Evolutionary conservation across 257 asterid species (phyloP).

Genomic region (Solanum etuberosum): DNA sequence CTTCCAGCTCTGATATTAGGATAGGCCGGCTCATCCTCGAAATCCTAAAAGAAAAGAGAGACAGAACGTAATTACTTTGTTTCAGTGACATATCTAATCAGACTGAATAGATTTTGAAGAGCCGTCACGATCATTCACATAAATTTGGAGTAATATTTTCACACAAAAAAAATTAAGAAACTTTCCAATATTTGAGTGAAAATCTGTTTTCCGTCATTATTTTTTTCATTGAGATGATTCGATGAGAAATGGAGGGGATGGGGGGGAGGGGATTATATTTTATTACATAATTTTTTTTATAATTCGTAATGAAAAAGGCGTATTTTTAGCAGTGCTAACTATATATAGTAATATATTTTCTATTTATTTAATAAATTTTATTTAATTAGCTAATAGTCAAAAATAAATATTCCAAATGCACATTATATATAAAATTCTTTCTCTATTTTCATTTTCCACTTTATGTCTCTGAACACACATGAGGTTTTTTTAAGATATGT

Average conservation of each 20-base stretch:
- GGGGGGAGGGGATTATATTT: no score
- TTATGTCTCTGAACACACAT: neutral
- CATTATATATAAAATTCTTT: neutral
- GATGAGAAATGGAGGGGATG: fast-evolving
- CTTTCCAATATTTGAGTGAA: neutral
- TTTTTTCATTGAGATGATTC: neutral
- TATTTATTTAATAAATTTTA: neutral
- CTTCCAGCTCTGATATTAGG: no score
- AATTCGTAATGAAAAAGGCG: no score
- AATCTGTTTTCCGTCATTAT: neutral
- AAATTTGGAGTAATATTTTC: neutral
- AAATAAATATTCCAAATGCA: neutral
- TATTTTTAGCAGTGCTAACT: no score
- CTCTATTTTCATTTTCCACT: neutral
- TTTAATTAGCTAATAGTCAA: neutral
- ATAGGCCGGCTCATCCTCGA: fast-evolving
- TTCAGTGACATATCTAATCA: no score
- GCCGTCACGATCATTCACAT: no score
- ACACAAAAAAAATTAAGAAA: neutral
- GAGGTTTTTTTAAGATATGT: neutral
- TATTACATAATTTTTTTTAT: no score
- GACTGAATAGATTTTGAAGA: no score
- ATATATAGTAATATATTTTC: neutral
- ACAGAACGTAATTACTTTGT: no score
- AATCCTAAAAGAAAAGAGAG: no score